Conservation (phyloP, 768 basidiomycete species). For the Cystobasidium onofrii region DNA sequence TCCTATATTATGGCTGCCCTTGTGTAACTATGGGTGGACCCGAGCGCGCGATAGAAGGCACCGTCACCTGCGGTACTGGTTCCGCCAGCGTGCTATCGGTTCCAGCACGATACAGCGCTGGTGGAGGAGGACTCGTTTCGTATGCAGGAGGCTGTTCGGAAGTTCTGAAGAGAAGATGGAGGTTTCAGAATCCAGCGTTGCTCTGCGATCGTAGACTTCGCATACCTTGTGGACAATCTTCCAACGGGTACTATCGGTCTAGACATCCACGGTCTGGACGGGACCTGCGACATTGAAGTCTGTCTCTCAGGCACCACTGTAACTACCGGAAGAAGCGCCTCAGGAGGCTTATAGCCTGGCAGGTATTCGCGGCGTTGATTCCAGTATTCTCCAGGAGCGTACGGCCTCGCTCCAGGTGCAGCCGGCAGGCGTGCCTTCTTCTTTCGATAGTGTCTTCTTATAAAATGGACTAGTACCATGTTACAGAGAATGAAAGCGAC, state of each 20-base stretch:
- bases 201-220: too few relatives aligned
- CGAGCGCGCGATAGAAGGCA: background rate
- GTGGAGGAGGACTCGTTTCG: background rate
- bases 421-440: background rate
- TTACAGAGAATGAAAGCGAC: background rate
- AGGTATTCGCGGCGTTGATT: background rate
- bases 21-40: background rate
- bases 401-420: background rate
- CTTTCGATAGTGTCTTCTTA: background rate
- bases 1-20: background rate
- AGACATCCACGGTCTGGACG: background rate
- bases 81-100: background rate
- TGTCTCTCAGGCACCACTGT: background rate
- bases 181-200: background rate
- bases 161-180: background rate
- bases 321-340: background rate
- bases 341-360: slow-evolving; percentile 9
- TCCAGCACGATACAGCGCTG: background rate
- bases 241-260: background rate
- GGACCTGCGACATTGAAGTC: background rate
- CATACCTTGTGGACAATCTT: background rate
- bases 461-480: background rate
- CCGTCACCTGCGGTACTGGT: background rate
- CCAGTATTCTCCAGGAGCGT: slow-evolving; percentile 23
- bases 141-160: background rate